phyloP scores from a whole-genome alignment of 139 green algal species.

The Trebouxia sp. region DNA sequence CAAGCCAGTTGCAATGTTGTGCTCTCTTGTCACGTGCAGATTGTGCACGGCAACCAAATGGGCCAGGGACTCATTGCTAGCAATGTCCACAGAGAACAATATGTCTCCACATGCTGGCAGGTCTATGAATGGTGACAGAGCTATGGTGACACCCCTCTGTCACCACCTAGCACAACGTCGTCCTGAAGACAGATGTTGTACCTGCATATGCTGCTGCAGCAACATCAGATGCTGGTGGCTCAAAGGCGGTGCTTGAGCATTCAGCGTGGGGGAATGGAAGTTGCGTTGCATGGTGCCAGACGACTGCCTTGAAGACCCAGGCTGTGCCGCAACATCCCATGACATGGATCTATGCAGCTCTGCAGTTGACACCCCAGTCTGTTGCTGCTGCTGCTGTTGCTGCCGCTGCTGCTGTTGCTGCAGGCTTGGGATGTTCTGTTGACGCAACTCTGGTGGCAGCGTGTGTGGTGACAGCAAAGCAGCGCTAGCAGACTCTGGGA shows the following conservation, averaged over 20 bases:
- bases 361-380: constrained; percentile 16
- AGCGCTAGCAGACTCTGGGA: too few relatives aligned
- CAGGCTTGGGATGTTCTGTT: constrained; percentile 5
- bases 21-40: too few relatives aligned
- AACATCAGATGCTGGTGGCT: not conserved
- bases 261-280: not conserved
- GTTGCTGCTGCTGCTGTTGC: constrained; percentile 59
- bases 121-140: too few relatives aligned
- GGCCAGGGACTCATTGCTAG: too few relatives aligned
- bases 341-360: not conserved
- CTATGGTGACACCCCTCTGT: too few relatives aligned
- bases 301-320: not conserved
- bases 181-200: too few relatives aligned
- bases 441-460: not conserved
- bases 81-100: too few relatives aligned
- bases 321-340: not conserved
- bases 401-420: not conserved
- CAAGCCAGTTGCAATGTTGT: too few relatives aligned
- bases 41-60: too few relatives aligned
- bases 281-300: not conserved
- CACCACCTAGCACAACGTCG: too few relatives aligned
- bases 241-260: not conserved
- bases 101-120: too few relatives aligned
- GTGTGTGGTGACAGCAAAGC: not conserved
- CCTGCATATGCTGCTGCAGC: constrained; percentile 6